Conservation (phyloP, 768 basidiomycete genomes). For the Pleurotus tuoliensis region DNA sequence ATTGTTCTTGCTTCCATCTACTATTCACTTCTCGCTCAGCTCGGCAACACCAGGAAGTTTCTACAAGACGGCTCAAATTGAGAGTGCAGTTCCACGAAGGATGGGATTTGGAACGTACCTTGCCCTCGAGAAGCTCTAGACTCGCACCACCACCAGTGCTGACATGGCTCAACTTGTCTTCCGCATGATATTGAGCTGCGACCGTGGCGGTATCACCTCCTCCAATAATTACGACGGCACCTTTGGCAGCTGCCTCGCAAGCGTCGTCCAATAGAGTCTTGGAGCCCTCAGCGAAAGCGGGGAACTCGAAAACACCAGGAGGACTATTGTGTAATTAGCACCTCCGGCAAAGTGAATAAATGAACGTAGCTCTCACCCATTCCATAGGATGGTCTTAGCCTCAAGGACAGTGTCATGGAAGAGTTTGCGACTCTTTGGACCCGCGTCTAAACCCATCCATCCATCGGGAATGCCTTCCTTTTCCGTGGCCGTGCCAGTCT, state of each 20-base stretch:
- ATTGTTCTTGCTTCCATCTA: constrained; percentile 6
- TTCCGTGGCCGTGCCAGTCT: constrained; percentile 79
- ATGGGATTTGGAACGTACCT: constrained; percentile 47
- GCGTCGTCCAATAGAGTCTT: constrained; percentile 78
- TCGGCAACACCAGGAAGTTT: constrained; percentile 89
- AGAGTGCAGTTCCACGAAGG: neutral
- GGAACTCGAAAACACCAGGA: constrained; percentile 97
- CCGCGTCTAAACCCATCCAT: constrained; percentile 95
- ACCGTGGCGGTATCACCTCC: constrained; percentile 97
- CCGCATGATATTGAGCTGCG: constrained; percentile 79
- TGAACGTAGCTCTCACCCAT: constrained; percentile 52
- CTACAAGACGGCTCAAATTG: constrained; percentile 33
- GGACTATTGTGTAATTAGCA: constrained; percentile 50
- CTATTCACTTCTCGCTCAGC: constrained; percentile 71
- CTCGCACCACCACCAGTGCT: constrained; percentile 94
- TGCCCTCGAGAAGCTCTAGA: constrained; percentile 95
- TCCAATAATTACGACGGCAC: constrained; percentile 91
- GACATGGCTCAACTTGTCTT: constrained; percentile 92
- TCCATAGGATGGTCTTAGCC: constrained; percentile 97
- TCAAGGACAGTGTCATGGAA: constrained; percentile 79
- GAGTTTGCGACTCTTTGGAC: constrained; percentile 75
- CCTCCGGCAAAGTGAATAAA: neutral
- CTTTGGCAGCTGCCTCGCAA: constrained; percentile 81
- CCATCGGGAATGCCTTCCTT: constrained; percentile 84
- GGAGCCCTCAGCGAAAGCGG: constrained; percentile 84